These are phyloP conservation scores for Grifola frondosa DNA, from an alignment of 1,284 basidiomycete species.

Conservation along the genomic window DNA sequence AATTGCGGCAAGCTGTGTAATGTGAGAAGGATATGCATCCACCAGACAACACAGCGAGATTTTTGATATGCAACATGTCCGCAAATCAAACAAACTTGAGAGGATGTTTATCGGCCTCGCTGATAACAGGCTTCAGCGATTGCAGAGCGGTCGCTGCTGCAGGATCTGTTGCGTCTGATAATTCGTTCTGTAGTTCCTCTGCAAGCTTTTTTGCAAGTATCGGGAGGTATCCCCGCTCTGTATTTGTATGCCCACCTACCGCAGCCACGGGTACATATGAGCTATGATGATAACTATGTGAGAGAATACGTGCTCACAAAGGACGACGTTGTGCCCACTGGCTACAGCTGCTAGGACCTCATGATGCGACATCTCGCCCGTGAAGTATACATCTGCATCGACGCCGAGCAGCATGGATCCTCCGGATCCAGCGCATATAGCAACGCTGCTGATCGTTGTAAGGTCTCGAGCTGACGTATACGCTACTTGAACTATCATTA, in stretches of 20 bases:
- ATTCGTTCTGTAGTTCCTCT: slow-evolving; percentile 44
- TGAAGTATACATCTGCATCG: slow-evolving; percentile 81
- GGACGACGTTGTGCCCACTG: slow-evolving; percentile 70
- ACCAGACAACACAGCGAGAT: background rate
- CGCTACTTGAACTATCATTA: slow-evolving; percentile 71
- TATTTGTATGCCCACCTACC: slow-evolving; percentile 66
- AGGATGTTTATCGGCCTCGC: slow-evolving; percentile 60
- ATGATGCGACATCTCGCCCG: slow-evolving; percentile 92
- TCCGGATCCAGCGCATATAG: slow-evolving; percentile 86
- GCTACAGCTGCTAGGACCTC: slow-evolving; percentile 80
- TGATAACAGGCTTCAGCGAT: slow-evolving; percentile 53
- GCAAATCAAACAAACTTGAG: slow-evolving; percentile 30
- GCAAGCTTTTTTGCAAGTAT: slow-evolving; percentile 63
- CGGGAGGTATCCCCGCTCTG: slow-evolving; percentile 84
- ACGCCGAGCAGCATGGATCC: slow-evolving; percentile 70
- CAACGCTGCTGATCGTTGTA: slow-evolving; percentile 48
- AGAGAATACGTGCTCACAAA: slow-evolving; percentile 50
- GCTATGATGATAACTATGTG: slow-evolving; percentile 1
- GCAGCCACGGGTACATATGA: slow-evolving; percentile 1
- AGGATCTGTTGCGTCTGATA: slow-evolving; percentile 23
- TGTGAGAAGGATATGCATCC: background rate
- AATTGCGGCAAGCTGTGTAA: no score
- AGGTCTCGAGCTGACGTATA: slow-evolving; percentile 40
- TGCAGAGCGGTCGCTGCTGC: slow-evolving; percentile 24
- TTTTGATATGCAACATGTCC: no score